These are phyloP conservation scores for Deinandra increscens DNA, from an alignment of 129 eudicot genomes.

Conservation along the genomic window DNA sequence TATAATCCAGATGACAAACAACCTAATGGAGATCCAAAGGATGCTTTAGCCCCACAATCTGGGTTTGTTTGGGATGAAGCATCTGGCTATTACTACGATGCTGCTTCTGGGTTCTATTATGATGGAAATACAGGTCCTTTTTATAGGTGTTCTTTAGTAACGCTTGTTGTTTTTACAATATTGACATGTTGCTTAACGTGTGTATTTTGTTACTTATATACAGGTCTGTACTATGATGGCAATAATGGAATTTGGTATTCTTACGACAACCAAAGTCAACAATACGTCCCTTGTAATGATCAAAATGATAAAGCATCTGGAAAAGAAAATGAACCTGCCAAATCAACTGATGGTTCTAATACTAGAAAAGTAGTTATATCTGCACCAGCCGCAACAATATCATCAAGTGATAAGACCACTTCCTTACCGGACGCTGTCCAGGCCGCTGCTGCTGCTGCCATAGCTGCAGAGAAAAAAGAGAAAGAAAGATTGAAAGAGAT, in stretches of 20 bases:
- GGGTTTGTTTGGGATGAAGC: slow-evolving; percentile 99
- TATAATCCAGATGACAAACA: slow-evolving; percentile 88
- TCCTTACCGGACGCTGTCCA: slow-evolving; percentile 91
- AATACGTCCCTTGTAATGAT: slow-evolving; percentile 72
- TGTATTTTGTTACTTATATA: slow-evolving; percentile 17
- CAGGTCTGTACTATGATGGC: slow-evolving; percentile 96
- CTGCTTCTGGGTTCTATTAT: slow-evolving; percentile 92
- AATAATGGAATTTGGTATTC: slow-evolving; percentile 94
- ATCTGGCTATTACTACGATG: slow-evolving; percentile 94
- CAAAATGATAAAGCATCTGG: slow-evolving; percentile 59
- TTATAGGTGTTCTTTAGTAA: neutral
- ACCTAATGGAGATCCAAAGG: slow-evolving; percentile 49
- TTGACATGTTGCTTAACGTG: neutral
- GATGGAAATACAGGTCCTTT: slow-evolving; percentile 85
- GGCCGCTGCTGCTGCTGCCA: slow-evolving; percentile 93
- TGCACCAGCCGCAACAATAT: slow-evolving; percentile 84
- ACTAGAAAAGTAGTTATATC: slow-evolving; percentile 76
- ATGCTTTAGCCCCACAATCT: slow-evolving; percentile 69
- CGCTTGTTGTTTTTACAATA: neutral
- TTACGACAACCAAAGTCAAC: slow-evolving; percentile 81
- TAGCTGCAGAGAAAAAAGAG: slow-evolving; percentile 95
- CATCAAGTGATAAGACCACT: slow-evolving; percentile 60
- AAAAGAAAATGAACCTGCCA: slow-evolving; percentile 50
- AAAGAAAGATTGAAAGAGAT: slow-evolving; percentile 83
- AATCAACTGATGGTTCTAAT: slow-evolving; percentile 50